Percentiles rank a stretch among this genome's conserved stretches.
Evolutionary conservation across 2,329 filamentous ascomycete species (phyloP).

Genomic region (Ophiostoma sp.): DNA sequence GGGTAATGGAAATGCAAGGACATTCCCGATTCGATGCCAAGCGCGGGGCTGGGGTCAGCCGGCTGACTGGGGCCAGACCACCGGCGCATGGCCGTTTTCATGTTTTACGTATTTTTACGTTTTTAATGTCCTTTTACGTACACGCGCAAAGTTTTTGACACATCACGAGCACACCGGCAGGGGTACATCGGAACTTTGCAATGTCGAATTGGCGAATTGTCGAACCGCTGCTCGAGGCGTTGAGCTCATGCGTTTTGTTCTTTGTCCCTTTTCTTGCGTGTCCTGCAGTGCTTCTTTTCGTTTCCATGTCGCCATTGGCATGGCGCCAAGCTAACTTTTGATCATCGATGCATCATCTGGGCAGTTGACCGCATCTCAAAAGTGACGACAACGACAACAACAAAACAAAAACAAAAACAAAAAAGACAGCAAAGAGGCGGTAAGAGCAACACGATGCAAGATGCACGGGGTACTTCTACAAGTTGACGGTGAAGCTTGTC

Average conservation of each 20-base stretch:
- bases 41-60: conserved; percentile 32
- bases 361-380: neutral
- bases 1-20: conserved; percentile 36
- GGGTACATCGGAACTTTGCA: neutral
- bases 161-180: conserved; percentile 28
- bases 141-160: conserved; percentile 22
- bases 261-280: neutral
- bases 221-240: neutral
- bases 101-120: conserved; percentile 25
- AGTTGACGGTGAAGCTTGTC: neutral
- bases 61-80: conserved; percentile 24
- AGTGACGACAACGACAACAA: neutral
- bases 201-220: neutral
- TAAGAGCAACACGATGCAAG: neutral
- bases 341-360: neutral
- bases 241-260: neutral
- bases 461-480: neutral
- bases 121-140: conserved; percentile 26
- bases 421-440: neutral
- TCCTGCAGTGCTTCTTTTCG: neutral
- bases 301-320: conserved; percentile 16
- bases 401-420: neutral
- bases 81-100: conserved; percentile 14
- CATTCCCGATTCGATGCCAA: conserved; percentile 26
- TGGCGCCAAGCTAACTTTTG: neutral